Base-by-base conservation (phyloP, 2,329 filamentous ascomycete genomes). In the Aurifilum marmelostoma region DNA sequence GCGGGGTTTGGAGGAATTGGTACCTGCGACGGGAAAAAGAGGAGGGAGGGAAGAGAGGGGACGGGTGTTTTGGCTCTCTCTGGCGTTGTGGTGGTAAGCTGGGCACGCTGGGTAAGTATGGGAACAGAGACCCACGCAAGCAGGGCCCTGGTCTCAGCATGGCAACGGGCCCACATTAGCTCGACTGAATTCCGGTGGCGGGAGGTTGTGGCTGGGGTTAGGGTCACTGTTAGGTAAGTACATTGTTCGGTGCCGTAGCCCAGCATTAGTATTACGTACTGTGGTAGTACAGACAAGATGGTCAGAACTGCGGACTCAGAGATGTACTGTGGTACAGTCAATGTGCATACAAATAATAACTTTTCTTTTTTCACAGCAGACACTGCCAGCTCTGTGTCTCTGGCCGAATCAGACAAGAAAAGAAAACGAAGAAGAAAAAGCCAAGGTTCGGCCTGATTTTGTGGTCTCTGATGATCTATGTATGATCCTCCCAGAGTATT, bases 11-110 rank as follows among this genome's bases (percentile, higher is more conserved):
- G 61, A 66, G 62, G 61, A 61, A 62, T 59, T 62, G 69, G 39
- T 47, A 67, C 39, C 32, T 37, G 67, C 37, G 37, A 62, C 59
- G 59, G 65, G 65, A 62, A 60, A n/a, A 52, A 32, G 61, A 47
- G 58, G 41, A 65, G 65, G 61, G 65, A 61, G 63, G 43, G 43
- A 47, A 63, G 8, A 52, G 63, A 60, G 62, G 52, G 47, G 24
- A 61, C 50, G 43, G 37, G 34, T 4, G 41, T 52, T 50, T 62
- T 64, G 64, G 24, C 59, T 58, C 24, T 39, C 59, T 27, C 34
- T 68, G 67, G 65, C 68, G 68, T 69, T 66, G 62, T 66, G 67
- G 62, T 66, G 67, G 43, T 50, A 54, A 54, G 37, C 37, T 39
- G 37, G 37, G 37, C 37, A 39, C 37, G 32, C 29, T 34, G 54